Conservation (phyloP, 257 asterid genomes). For the Scutellaria minor region DNA sequence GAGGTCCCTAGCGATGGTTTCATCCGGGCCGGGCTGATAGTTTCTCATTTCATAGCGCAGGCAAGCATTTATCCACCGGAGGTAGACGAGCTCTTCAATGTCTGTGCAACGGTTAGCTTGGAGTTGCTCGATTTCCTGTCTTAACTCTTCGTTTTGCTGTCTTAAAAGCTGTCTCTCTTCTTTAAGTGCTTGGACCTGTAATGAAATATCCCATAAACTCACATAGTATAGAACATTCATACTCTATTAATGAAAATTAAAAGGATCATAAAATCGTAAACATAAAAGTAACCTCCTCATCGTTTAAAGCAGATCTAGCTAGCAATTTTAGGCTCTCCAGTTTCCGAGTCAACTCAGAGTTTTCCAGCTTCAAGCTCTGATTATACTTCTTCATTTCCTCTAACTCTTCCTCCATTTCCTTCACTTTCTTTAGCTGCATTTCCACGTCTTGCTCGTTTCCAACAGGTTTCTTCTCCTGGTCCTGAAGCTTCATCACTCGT, state of each 20-base stretch:
- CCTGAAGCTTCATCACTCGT: conserved; percentile 72
- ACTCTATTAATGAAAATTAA: background rate
- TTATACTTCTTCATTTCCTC: conserved; percentile 61
- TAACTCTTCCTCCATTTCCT: conserved; percentile 59
- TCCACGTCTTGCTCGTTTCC: conserved; percentile 43
- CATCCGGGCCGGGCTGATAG: conserved; percentile 58
- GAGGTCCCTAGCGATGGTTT: conserved; percentile 77
- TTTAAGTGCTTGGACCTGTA: conserved; percentile 59
- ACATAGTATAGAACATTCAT: background rate
- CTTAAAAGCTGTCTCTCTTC: conserved; percentile 54
- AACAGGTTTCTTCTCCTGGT: conserved; percentile 47
- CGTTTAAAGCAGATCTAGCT: conserved; percentile 58
- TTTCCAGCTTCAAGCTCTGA: conserved; percentile 56
- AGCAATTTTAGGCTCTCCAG: conserved; percentile 57
- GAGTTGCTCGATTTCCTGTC: conserved; percentile 74
- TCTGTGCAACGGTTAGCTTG: conserved; percentile 67
- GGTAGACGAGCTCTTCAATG: conserved; percentile 87
- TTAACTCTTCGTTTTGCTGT: conserved; percentile 61
- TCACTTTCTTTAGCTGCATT: conserved; percentile 39
- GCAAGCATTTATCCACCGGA: conserved; percentile 95
- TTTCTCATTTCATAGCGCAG: conserved; percentile 77
- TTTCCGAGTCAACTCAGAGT: conserved; percentile 61
- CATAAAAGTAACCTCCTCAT: conserved; percentile 56
- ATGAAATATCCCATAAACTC: conserved; percentile 2
- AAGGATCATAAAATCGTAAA: background rate